phyloP scores from a whole-genome alignment of 495 filamentous ascomycete species.

The Podospora australis region DNA sequence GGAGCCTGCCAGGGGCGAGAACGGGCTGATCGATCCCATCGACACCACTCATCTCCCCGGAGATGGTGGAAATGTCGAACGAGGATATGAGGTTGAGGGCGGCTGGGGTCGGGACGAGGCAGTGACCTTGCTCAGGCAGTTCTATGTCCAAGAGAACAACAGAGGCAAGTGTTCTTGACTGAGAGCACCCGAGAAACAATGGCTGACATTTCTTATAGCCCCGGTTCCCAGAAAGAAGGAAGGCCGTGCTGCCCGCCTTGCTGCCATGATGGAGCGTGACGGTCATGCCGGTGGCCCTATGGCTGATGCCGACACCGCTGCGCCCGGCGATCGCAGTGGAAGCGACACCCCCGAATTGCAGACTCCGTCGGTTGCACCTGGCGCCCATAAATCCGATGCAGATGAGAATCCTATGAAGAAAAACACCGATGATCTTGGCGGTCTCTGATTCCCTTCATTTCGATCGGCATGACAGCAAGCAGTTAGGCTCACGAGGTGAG shows the following conservation, averaged over 20 bases:
- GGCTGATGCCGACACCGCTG: slow-evolving; percentile 3
- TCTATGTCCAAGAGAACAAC: slow-evolving; percentile 95
- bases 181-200: not conserved
- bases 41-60: slow-evolving; percentile 18
- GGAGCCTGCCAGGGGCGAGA: slow-evolving; percentile 3
- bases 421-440: no score
- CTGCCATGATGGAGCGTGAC: slow-evolving; percentile 36
- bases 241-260: slow-evolving; percentile 42
- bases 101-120: slow-evolving; percentile 83
- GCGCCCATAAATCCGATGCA: no score
- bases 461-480: no score
- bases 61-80: slow-evolving; percentile 53
- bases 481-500: no score
- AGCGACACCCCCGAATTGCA: not conserved
- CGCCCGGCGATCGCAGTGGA: not conserved
- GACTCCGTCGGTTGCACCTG: no score
- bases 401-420: no score
- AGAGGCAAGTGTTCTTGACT: slow-evolving; percentile 49
- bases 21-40: slow-evolving; percentile 1
- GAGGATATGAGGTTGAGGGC: slow-evolving; percentile 67
- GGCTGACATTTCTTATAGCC: slow-evolving; percentile 22
- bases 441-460: no score
- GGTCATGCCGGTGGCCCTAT: slow-evolving; percentile 25
- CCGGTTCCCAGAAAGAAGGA: slow-evolving; percentile 49
- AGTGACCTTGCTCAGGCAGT: slow-evolving; percentile 81